Base-by-base conservation (phyloP, 1,284 basidiomycete species). In the Moniliella sp. region DNA sequence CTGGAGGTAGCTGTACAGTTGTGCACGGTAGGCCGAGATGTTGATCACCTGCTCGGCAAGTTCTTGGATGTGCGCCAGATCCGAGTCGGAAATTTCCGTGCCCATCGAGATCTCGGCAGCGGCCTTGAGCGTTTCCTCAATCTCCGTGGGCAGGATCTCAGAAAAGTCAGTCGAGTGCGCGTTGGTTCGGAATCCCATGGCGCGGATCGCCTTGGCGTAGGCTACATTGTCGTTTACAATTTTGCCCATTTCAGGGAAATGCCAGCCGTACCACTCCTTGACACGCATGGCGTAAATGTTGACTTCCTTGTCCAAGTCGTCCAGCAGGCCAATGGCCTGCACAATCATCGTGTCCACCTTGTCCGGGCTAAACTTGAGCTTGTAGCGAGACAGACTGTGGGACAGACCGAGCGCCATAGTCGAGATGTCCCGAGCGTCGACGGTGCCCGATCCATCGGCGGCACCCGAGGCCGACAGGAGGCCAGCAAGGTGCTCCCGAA, bases 301-400 rank as follows among this genome's bases (percentile, higher is more conserved):
- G 61, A 97, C 84, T 63, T 97, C 88, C 70, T 94, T 97, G 73
- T 97, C 88, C 59, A 97, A 77, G 59, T 93, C 86, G 67, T 97
- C 88, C 53, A 94, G 79, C 35, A 94, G 75, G 2, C 88, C 80
- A 57, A 97, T 94, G 34, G 88, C 88, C 66, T 97, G 91, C 57
- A 97, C 97, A 67, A 99, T 97, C 88, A 99, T 99, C 69, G 97
- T 99, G 68, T 99, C 88, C 43, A 82, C 76, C 46, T 88, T 73
- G 72, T 97, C 94, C 48, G 94, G 88, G 68, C 97, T 97, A 75
- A 97, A 97, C 64, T 58, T 58, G 50, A 97, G 78, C 64, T 97
- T 97, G 37, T 86, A 79, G 47, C 88, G 77, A 17, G 84, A 94
- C 69, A 91, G 94, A 13, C 81, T 82, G 70, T 99, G 88, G 31